These are phyloP conservation scores for Trichophyton benhamiae DNA, from an alignment of 2,329 filamentous ascomycete genomes.

Conservation along the genomic window DNA sequence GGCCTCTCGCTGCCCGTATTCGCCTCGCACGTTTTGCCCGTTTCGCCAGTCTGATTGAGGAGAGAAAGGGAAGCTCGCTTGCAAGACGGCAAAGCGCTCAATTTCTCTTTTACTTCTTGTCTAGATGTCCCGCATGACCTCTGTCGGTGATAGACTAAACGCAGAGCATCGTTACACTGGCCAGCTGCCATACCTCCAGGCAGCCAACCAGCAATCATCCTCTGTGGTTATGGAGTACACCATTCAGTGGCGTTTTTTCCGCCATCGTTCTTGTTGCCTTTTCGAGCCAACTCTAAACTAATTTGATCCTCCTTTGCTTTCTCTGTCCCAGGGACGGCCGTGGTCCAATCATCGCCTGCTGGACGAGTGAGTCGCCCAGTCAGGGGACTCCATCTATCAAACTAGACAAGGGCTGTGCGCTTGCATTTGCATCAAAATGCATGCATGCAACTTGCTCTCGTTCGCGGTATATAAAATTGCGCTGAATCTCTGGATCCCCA, in stretches of 20 bases:
- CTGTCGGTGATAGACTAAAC: too few relatives aligned
- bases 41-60: not conserved
- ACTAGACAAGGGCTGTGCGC: not conserved
- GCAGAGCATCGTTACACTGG: not conserved
- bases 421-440: not conserved
- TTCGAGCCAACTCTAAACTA: not conserved
- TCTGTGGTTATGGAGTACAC: not conserved
- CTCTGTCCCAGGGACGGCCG: not conserved
- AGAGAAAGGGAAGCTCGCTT: not conserved
- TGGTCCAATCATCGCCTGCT: not conserved
- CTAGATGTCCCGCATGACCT: not conserved
- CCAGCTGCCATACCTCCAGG: not conserved
- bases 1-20: not conserved
- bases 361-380: not conserved
- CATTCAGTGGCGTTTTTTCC: not conserved
- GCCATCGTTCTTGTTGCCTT: not conserved
- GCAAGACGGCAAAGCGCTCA: not conserved
- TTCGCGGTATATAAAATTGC: constrained; percentile 4
- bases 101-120: not conserved
- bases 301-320: not conserved
- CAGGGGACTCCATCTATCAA: not conserved
- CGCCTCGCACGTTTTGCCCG: not conserved
- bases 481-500: not conserved
- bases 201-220: not conserved
- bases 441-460: not conserved